Percentiles rank a stretch among this genome's conserved stretches.
Conservation (phyloP, 345 rosid genomes). For the Salix suchowensis region DNA sequence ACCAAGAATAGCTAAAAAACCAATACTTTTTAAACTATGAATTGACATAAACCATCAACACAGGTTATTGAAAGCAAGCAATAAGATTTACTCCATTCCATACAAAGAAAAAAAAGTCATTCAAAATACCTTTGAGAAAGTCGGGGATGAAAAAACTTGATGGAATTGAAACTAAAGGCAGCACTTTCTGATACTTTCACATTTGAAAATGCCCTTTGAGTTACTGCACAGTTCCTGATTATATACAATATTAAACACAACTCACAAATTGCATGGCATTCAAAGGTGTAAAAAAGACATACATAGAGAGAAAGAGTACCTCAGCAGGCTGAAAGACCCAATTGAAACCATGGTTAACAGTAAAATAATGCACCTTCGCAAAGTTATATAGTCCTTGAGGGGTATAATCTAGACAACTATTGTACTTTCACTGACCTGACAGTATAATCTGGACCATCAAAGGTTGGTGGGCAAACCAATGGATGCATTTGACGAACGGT, state of each 20-base stretch:
- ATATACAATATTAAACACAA: slow-evolving; percentile 5
- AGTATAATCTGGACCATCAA: neutral
- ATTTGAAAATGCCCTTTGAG: slow-evolving; percentile 23
- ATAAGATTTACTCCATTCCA: no score
- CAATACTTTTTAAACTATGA: no score
- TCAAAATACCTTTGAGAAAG: slow-evolving; percentile 40
- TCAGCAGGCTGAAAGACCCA: neutral
- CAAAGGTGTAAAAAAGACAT: neutral
- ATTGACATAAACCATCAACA: no score
- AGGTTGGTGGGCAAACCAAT: neutral
- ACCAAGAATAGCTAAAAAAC: no score
- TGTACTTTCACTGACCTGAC: neutral
- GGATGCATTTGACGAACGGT: neutral
- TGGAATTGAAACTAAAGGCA: slow-evolving; percentile 17
- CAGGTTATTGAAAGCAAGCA: no score
- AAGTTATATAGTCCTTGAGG: neutral
- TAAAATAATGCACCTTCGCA: neutral
- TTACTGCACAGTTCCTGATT: slow-evolving; percentile 41
- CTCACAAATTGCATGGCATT: neutral
- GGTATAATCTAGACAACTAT: no score
- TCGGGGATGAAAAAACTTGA: slow-evolving; percentile 24
- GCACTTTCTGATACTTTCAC: slow-evolving; percentile 20
- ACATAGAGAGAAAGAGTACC: neutral
- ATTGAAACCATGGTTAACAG: neutral
- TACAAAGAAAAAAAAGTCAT: neutral